A percentile compares a stretch with the other conserved stretches of the same genome.
Conservation (phyloP, 305 asterid species). For the Solanum hybrid region DNA sequence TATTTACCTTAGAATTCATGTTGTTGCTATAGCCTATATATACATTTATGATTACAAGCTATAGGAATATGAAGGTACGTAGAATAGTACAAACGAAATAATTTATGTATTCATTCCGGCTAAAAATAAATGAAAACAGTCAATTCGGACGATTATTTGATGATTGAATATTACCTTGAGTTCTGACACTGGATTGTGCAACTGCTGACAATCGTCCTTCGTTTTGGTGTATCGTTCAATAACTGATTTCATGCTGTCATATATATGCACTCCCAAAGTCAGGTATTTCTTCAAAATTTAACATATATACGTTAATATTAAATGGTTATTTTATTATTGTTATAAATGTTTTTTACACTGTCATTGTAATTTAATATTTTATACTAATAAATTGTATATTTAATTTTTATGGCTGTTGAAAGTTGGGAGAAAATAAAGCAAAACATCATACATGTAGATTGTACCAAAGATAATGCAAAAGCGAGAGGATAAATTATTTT, state of each 20-base stretch:
- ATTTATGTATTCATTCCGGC: not conserved
- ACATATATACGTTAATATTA: too few species aligned
- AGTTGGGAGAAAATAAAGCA: not conserved
- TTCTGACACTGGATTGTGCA: not conserved
- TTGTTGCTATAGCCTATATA: too few species aligned
- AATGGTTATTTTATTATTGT: not conserved
- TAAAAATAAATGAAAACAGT: not conserved
- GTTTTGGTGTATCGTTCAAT: conserved; percentile 11
- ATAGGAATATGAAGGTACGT: too few species aligned
- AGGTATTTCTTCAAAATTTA: not conserved
- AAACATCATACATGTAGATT: not conserved
- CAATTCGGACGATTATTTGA: not conserved
- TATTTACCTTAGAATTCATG: too few species aligned
- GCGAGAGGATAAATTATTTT: not conserved
- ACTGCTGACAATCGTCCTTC: conserved; percentile 2
- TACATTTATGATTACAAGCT: too few species aligned
- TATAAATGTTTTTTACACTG: not conserved
- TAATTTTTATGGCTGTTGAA: not conserved
- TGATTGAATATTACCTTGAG: conserved; percentile 3
- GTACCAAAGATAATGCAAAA: not conserved
- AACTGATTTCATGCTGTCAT: conserved; percentile 14
- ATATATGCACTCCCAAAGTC: not conserved
- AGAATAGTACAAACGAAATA: too few species aligned
- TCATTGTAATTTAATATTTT: not conserved
- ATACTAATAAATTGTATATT: not conserved